phyloP scores from a whole-genome alignment of 495 filamentous ascomycete genomes.

The Chaetomidium leptoderma region DNA sequence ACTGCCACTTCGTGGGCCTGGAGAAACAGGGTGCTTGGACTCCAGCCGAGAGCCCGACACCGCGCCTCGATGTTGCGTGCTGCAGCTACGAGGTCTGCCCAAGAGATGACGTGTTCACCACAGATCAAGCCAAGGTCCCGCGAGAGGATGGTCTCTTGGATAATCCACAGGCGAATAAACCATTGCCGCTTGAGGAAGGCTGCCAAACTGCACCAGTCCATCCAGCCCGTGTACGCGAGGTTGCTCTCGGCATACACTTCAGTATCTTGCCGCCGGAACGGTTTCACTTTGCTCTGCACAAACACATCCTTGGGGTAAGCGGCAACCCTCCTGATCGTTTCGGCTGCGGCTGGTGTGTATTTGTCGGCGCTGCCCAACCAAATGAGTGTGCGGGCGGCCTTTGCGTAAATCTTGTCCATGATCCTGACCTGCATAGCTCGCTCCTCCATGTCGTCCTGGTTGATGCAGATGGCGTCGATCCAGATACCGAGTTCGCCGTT shows the following conservation, averaged over 20 bases:
- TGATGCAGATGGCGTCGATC: slow-evolving; percentile 41
- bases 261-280: slow-evolving; percentile 3
- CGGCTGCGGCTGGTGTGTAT: neutral
- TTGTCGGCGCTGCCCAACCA: slow-evolving; percentile 34
- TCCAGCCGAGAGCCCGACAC: slow-evolving; percentile 10
- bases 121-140: slow-evolving; percentile 2
- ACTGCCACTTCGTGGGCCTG: slow-evolving; percentile 14
- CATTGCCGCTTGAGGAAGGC: slow-evolving; percentile 17
- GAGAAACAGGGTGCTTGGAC: slow-evolving; percentile 16
- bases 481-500: neutral
- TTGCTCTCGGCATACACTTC: neutral
- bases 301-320: neutral
- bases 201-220: slow-evolving; percentile 16
- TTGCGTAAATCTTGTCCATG: slow-evolving; percentile 37
- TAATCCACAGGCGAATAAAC: slow-evolving; percentile 18
- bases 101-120: slow-evolving; percentile 5
- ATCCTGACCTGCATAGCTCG: slow-evolving; percentile 30
- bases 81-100: slow-evolving; percentile 4
- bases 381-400: slow-evolving; percentile 27
- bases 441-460: slow-evolving; percentile 35
- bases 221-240: slow-evolving; percentile 6
- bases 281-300: neutral
- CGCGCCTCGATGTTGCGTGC: slow-evolving; percentile 18
- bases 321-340: slow-evolving; percentile 1
- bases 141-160: slow-evolving; percentile 18